Evolutionary conservation across 2,329 filamentous ascomycete genomes (phyloP).

Genomic region (Colletotrichum sp.): DNA sequence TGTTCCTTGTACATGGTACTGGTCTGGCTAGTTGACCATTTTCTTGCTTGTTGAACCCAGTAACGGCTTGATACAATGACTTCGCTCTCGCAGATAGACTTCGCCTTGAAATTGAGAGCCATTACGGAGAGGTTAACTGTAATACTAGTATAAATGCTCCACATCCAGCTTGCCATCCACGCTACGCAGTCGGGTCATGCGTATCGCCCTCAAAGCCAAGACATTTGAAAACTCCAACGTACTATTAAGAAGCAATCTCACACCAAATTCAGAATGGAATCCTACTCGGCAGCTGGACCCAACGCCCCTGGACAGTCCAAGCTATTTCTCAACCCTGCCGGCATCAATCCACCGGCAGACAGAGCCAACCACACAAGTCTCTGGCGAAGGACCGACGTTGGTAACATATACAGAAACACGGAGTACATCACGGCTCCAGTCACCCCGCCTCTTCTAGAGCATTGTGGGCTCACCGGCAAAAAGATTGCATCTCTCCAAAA

Average conservation of each 20-base stretch:
- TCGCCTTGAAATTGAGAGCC: neutral
- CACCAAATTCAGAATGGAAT: neutral
- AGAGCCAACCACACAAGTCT: neutral
- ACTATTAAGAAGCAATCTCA: neutral
- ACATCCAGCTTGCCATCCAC: neutral
- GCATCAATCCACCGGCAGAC: neutral
- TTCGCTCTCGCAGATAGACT: neutral
- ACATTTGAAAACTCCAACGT: neutral
- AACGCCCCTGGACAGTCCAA: neutral
- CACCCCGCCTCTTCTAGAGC: neutral
- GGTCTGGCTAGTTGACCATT: neutral
- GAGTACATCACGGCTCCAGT: neutral
- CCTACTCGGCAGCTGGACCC: neutral
- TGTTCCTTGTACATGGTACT: neutral
- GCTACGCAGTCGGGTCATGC: accelerated
- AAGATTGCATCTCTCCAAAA: neutral
- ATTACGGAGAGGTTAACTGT: neutral
- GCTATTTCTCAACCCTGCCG: neutral
- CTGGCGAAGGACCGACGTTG: neutral
- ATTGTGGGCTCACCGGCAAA: neutral
- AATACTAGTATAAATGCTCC: neutral
- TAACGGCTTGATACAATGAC: neutral
- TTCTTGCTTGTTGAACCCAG: neutral
- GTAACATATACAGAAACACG: neutral
- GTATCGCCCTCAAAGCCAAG: neutral